Base-by-base conservation (phyloP, 306 rosid genomes). In the Geum urbanum region DNA sequence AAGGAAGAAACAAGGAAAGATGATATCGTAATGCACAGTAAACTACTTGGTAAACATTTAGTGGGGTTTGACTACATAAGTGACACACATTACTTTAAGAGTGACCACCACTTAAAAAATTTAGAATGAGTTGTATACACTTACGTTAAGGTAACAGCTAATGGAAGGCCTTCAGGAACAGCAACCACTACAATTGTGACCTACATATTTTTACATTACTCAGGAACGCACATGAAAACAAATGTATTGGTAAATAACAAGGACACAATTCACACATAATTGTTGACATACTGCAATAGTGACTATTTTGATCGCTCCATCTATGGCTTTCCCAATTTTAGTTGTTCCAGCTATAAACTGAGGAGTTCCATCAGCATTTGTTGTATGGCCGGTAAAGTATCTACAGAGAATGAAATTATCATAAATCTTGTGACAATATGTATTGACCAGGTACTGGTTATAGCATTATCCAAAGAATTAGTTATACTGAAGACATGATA, bases 121-220 rank as follows among this genome's bases (percentile, higher is more conserved):
- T 57, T 49, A 70, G 41, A 22, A 9, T 12, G 57, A 16, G 10
- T 10, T 12, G 49, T 37, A 62, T 79, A 67, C 11, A 77, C 95
- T 80, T 82, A 92, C 98, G 98, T 92, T 76, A 92, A 87, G 79
- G 96, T 92, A 44, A 92, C 98, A 45, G 98, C 98, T 44, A 92
- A 79, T 27, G 98, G 98, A 40, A 92, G 95, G 71, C 98, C 98
- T 84, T 92, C 98, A 43, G 98, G 98, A 66, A 92, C 98, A 12
- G 98, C 98, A 86, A 92, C 96, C 72, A 89, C 98, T 11, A 92
- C 95, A 71, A 92, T 92, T 52, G 98, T 92, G 45, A 92, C 98
- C 98, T 92, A 64, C 81, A 58, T 40, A 73, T 62, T 73, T 27
- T 63, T 39, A 44, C n/a, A 52, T 48, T 51, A 72, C 67, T 49